phyloP scores from a whole-genome alignment of 495 filamentous ascomycete species.

The Podospora pseudoanserina region DNA sequence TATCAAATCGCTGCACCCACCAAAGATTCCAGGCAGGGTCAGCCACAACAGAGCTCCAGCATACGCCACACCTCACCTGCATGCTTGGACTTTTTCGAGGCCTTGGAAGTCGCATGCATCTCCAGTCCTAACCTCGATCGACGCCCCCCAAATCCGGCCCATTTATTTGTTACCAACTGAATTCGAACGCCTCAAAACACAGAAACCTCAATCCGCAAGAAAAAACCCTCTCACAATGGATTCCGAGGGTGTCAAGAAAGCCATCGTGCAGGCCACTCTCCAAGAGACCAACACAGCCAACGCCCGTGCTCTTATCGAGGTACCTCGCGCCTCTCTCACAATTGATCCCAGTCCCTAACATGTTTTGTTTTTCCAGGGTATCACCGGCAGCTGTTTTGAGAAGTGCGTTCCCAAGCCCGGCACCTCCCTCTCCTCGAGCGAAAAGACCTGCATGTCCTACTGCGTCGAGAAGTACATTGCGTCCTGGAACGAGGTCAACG shows the following conservation, averaged over 20 bases:
- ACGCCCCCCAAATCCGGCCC: background rate
- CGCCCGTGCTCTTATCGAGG: slow-evolving; percentile 69
- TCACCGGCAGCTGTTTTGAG: slow-evolving; percentile 96
- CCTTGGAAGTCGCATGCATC: background rate
- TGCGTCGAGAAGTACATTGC: slow-evolving; percentile 99
- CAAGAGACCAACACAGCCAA: slow-evolving; percentile 72
- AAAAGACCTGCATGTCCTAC: slow-evolving; percentile 68
- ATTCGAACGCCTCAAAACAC: background rate
- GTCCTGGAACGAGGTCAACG: slow-evolving; percentile 82
- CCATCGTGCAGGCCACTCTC: slow-evolving; percentile 70
- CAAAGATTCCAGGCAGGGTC: background rate
- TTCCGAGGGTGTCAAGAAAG: slow-evolving; percentile 54
- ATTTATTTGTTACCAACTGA: background rate
- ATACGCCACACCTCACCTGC: slow-evolving; percentile 16
- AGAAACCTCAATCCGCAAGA: background rate
- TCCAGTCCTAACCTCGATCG: background rate
- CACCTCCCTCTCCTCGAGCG: slow-evolving; percentile 67
- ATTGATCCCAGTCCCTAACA: background rate
- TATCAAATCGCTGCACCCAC: background rate
- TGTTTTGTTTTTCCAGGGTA: slow-evolving; percentile 59
- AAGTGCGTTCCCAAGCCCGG: slow-evolving; percentile 86
- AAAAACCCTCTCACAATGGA: slow-evolving; percentile 32
- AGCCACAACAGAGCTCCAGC: slow-evolving; percentile 18
- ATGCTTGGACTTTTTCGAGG: slow-evolving; percentile 4
- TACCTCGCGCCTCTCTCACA: slow-evolving; percentile 35